Conservation (phyloP, 1,284 basidiomycete species). For the Takashimella tepidaria region DNA sequence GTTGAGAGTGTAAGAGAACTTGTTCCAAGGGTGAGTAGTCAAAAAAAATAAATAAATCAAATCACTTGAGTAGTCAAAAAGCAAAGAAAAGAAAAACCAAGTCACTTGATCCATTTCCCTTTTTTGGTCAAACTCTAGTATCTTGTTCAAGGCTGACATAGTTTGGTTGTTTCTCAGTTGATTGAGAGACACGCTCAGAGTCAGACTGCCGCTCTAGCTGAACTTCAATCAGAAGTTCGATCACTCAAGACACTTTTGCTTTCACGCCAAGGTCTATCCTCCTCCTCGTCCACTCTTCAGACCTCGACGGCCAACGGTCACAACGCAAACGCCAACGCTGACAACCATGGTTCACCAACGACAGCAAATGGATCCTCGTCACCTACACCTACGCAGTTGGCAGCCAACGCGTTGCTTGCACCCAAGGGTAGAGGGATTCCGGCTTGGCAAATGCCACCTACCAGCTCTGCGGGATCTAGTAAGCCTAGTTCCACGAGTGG, state of each 20-base stretch:
- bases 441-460: conserved; percentile 65
- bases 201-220: conserved; percentile 58
- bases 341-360: too few relatives aligned
- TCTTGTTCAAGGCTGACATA: too few relatives aligned
- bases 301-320: conserved; percentile 49
- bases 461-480: background rate
- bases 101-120: too few relatives aligned
- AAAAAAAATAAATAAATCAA: too few relatives aligned
- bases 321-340: background rate
- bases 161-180: conserved; percentile 73
- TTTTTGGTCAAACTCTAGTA: too few relatives aligned
- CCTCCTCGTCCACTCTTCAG: conserved; percentile 13
- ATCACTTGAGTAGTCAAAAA: too few relatives aligned
- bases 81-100: too few relatives aligned
- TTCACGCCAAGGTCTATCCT: conserved; percentile 55
- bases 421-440: conserved; percentile 66
- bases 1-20: conserved; percentile 71
- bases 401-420: conserved; percentile 40
- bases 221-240: conserved; percentile 87
- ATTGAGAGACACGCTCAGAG: conserved; percentile 86
- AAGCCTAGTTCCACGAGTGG: background rate
- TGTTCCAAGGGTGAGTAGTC: conserved; percentile 75
- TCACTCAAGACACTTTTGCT: conserved; percentile 87
- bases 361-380: conserved; percentile 1
- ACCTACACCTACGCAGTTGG: conserved; percentile 22